Evolutionary conservation across 192 early-diverging fungal species (phyloP), one percentile per base, ranked within the genome.

Genomic region (Powellomyces hirtus): DNA sequence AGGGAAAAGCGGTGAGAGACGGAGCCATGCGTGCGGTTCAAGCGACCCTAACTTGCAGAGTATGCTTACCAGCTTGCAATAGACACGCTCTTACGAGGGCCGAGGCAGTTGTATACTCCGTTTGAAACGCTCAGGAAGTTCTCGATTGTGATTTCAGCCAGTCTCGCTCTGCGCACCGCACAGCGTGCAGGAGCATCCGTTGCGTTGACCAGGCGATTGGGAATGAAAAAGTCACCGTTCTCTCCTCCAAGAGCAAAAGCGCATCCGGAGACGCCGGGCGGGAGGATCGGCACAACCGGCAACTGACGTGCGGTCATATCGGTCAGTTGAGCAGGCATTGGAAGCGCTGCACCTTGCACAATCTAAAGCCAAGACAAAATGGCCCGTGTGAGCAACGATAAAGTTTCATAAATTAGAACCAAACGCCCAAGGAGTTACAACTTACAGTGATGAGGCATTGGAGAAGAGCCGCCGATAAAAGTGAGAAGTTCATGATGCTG

Each of bases 231-330:
- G 53, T 56, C 53, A 16, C 53, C 53, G 31, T 31, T 22, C 31
- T 27, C 29, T 22, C 53, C 53, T 22, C 53, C 53, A 31, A 56
- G 4, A 16, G 53, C 6, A 16, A 56, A 56, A 4, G 53, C 53
- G 53, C 53, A 56, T 16, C 53, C 53, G 29, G 53, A 4, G 5
- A 56, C 53, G 29, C 31, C 53, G 24, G 53, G 2, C 5, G 53
- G 53, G 2, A 56, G 29, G 1, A 7, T 6, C 20, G 53, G 53
- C 3, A 31, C 53, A 31, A 30, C 53, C 5, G 29, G 16, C 8
- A 53, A 8, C 29, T 56, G 53, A 16, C 53, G 53, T 2, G 53
- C 53, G 53, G 53, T 56, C 53, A 56, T 56, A 31, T 56, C 53
- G 53, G 29, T 29, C 5, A 56, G 31, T 18, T 31, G 53, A 4